Base-by-base conservation (phyloP, 345 rosid genomes). In the Rhizophora mangle region DNA sequence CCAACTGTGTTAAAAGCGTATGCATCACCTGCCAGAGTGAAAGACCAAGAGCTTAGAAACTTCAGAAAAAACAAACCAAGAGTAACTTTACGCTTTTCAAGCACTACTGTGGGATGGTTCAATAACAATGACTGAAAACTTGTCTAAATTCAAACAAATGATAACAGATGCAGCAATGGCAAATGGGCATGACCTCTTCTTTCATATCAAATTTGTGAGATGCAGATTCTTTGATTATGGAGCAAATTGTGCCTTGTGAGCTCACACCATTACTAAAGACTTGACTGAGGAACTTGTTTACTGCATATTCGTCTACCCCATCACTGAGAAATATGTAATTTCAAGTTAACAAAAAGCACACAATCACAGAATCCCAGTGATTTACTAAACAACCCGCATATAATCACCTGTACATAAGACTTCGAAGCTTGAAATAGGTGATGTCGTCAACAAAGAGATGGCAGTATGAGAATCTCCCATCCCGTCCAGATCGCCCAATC, bases 401-500 rank as follows among this genome's bases (percentile, higher is more conserved):
- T 49, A 67, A 34, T 57, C 69, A 95, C 99, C 99, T 92, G 88
- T 92, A 76, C 80, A 86, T 72, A 56, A 95, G 96, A 83, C 97
- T 92, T 53, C 96, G 90, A 71, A 95, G 93, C 88, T 90, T 92
- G 84, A 81, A 85, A 76, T 85, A 91, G 60, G 91, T 91, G 53
- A 47, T 27, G 59, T 87, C 92, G 70, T 95, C 97, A 58, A 80
- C 86, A 82, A 89, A 84, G 58, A 95, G 89, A 88, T 90, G 96
- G 75, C 99, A 95, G 75, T 83, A 80, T 55, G 97, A 84, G 80
- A 86, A 78, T 70, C 89, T 81, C 65, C 97, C 99, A 72, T 95
- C 96, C 11, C 99, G 85, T 79, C 99, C 99, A 75, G 97, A 95
- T 63, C 97, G 93, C 5, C 99, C 99, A 74, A 85, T 88, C 83